phyloP scores from a whole-genome alignment of 495 filamentous ascomycete genomes.

The Lineolata rhizophorae region DNA sequence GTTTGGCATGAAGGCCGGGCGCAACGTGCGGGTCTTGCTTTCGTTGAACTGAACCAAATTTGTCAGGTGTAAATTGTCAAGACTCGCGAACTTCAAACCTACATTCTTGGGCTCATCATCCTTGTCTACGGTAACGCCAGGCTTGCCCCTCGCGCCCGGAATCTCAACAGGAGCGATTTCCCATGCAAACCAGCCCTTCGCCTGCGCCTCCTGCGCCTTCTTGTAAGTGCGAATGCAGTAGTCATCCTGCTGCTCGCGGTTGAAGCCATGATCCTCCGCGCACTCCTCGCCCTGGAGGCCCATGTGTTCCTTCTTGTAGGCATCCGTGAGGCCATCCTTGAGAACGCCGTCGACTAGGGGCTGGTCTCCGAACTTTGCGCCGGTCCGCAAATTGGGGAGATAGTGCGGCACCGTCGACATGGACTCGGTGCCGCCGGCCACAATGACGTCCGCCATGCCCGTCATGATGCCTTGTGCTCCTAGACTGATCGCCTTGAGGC shows the following conservation, averaged over 20 bases:
- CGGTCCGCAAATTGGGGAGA: constrained; percentile 58
- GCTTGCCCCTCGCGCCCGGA: constrained; percentile 73
- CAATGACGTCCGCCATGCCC: constrained; percentile 69
- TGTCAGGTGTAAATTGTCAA: constrained; percentile 3
- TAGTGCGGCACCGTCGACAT: constrained; percentile 99
- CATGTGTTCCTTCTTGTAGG: constrained; percentile 87
- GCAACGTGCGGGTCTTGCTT: constrained; percentile 66
- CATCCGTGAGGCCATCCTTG: constrained; percentile 80
- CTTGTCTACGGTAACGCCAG: constrained; percentile 50
- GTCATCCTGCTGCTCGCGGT: constrained; percentile 65
- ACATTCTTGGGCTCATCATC: constrained; percentile 94
- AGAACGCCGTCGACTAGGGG: constrained; percentile 72
- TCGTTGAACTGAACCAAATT: constrained; percentile 45
- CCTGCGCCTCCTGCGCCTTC: constrained; percentile 69
- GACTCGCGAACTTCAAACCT: constrained; percentile 9
- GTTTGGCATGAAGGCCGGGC: constrained; percentile 63
- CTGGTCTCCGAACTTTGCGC: constrained; percentile 79
- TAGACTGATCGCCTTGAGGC: constrained; percentile 81
- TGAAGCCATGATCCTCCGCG: constrained; percentile 59
- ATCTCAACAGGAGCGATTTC: constrained; percentile 88
- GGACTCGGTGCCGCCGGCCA: constrained; percentile 86
- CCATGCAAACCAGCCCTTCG: constrained; percentile 49
- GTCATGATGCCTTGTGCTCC: constrained; percentile 93
- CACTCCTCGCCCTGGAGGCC: constrained; percentile 84
- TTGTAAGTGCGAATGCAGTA: constrained; percentile 87